phyloP scores from a whole-genome alignment of 1,284 basidiomycete genomes.

The Cryptococcus sp. region DNA sequence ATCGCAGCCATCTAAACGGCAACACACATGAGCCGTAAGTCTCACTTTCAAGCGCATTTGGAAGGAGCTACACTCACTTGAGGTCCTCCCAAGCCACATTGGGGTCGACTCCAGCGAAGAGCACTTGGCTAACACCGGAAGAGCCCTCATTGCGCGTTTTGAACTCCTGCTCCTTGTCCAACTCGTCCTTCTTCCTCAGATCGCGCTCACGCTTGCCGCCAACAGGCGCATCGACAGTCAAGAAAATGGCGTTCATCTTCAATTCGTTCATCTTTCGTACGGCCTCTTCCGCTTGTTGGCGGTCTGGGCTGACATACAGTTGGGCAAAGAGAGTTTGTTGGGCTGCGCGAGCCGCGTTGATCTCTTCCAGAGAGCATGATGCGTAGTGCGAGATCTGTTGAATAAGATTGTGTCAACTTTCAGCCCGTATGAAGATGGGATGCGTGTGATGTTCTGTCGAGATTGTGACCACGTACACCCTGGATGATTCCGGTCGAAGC shows the following conservation, averaged over 20 bases:
- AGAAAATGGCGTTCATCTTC: constrained; percentile 71
- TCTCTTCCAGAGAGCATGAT: constrained; percentile 67
- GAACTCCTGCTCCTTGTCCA: constrained; percentile 43
- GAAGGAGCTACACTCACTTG: constrained; percentile 22
- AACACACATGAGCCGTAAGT: constrained; percentile 41
- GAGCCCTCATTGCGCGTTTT: constrained; percentile 45
- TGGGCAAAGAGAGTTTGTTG: constrained; percentile 76
- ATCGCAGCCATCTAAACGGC: constrained; percentile 64
- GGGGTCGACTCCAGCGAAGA: constrained; percentile 48
- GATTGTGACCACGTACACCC: constrained; percentile 59
- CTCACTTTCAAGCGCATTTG: constrained; percentile 48
- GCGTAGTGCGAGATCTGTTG: constrained; percentile 73
- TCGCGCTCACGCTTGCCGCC: constrained; percentile 85
- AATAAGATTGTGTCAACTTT: neutral
- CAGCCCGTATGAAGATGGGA: neutral
- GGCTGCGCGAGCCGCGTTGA: constrained; percentile 54
- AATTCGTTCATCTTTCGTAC: constrained; percentile 69
- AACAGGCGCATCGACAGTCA: constrained; percentile 87
- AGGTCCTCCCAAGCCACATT: constrained; percentile 49
- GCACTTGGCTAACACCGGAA: constrained; percentile 44
- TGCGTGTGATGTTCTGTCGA: neutral
- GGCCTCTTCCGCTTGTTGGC: constrained; percentile 68
- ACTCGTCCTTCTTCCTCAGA: constrained; percentile 53
- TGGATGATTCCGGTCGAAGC: constrained; percentile 75
- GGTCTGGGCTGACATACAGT: constrained; percentile 80